These are phyloP conservation scores for Panaeolus cyanescens DNA, from an alignment of 768 basidiomycete genomes.

Conservation along the genomic window DNA sequence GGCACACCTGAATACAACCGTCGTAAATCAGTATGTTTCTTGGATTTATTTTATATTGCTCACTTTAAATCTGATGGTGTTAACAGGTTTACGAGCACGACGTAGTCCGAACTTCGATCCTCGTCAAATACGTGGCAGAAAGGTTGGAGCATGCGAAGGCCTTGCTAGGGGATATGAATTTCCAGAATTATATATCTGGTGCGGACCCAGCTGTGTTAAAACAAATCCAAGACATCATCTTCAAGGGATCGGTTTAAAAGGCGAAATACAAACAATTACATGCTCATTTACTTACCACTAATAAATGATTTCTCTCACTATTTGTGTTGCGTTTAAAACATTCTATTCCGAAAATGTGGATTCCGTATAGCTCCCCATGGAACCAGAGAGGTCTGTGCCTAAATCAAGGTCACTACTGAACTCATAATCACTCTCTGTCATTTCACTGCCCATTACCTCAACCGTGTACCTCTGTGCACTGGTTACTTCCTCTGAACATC, in stretches of 20 bases:
- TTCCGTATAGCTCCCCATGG: conserved; percentile 53
- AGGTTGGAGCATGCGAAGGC: conserved; percentile 67
- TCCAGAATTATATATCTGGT: conserved; percentile 65
- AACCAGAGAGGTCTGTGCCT: conserved; percentile 59
- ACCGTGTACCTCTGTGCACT: conserved; percentile 61
- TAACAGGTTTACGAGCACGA: conserved; percentile 69
- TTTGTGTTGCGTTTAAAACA: conserved; percentile 1
- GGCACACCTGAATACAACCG: conserved; percentile 79
- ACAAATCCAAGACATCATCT: conserved; percentile 63
- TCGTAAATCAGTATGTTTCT: conserved; percentile 59
- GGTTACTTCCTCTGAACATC: conserved; percentile 70
- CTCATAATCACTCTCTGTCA: conserved; percentile 57
- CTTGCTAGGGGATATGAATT: conserved; percentile 53
- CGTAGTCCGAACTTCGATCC: conserved; percentile 64
- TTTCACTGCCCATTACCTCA: conserved; percentile 41
- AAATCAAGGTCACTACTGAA: conserved; percentile 56
- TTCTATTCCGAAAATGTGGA: conserved; percentile 40
- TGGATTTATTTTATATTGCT: not conserved
- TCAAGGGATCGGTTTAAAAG: conserved; percentile 14
- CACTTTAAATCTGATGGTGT: conserved; percentile 6
- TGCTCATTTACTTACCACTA: not conserved
- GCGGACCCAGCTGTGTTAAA: conserved; percentile 75
- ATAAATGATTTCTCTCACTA: not conserved
- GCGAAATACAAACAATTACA: not conserved
- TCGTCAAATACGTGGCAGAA: conserved; percentile 60